Conservation (phyloP, 2,329 filamentous ascomycete species). For the Stromatinia cepivora region DNA sequence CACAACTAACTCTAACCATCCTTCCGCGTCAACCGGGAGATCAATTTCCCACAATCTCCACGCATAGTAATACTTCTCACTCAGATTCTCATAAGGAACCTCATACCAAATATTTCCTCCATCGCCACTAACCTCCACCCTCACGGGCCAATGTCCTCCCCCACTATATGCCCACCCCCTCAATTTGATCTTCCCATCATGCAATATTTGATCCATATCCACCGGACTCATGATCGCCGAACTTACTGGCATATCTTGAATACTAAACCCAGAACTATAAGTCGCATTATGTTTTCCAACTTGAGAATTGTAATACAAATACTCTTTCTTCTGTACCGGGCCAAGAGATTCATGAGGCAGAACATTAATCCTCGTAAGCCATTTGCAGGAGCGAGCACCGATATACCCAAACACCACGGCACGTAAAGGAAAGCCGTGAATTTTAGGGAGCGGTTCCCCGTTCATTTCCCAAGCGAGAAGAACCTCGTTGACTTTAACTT, state of each 20-base stretch:
- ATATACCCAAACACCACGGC: conserved; percentile 65
- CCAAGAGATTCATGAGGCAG: conserved; percentile 56
- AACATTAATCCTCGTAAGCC: conserved; percentile 64
- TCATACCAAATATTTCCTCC: conserved; percentile 65
- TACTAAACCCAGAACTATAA: conserved; percentile 63
- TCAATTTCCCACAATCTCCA: conserved; percentile 67
- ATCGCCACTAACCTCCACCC: conserved; percentile 67
- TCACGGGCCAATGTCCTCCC: conserved; percentile 63
- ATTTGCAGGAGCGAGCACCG: conserved; percentile 68
- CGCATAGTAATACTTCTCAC: conserved; percentile 60
- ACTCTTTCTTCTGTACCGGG: conserved; percentile 66
- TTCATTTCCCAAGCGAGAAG: conserved; percentile 70
- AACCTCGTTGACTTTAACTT: conserved; percentile 66
- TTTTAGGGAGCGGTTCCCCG: conserved; percentile 58
- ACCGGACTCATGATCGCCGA: conserved; percentile 59
- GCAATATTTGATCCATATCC: conserved; percentile 50
- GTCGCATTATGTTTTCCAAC: conserved; percentile 60
- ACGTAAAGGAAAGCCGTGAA: conserved; percentile 66
- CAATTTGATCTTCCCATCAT: conserved; percentile 42
- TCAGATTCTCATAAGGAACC: conserved; percentile 61
- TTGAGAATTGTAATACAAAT: conserved; percentile 65
- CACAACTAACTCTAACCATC: conserved; percentile 59
- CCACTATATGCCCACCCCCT: conserved; percentile 69
- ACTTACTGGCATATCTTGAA: conserved; percentile 69
- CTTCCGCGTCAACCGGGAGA: conserved; percentile 61